These are phyloP conservation scores for Globisporangium takayamanum DNA, from an alignment of 352 stramenopile species.

Conservation along the genomic window DNA sequence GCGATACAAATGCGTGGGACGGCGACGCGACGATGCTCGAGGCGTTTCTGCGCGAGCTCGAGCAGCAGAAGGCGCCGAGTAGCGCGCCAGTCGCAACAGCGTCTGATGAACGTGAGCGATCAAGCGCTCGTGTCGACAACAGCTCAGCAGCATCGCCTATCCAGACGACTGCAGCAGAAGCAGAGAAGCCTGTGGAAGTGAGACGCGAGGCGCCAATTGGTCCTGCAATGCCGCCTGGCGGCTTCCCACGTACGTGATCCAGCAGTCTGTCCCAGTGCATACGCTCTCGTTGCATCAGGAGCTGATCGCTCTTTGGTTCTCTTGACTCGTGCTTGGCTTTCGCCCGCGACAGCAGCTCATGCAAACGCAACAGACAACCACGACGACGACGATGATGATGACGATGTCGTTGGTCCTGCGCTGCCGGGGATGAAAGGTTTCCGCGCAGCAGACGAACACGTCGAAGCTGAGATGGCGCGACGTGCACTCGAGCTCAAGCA, in stretches of 20 bases:
- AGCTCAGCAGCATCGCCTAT: no score
- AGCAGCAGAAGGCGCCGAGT: conserved; percentile 27
- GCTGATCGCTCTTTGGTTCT: neutral
- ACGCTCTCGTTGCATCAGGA: neutral
- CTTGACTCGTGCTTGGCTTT: neutral
- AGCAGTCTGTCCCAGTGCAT: no score
- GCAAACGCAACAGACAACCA: neutral
- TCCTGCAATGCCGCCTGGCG: conserved; percentile 34
- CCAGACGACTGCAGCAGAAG: neutral
- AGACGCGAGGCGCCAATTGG: conserved; percentile 37
- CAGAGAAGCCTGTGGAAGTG: neutral
- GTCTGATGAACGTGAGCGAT: conserved; percentile 1
- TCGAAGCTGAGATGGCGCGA: conserved; percentile 68
- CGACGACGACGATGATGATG: conserved; percentile 38
- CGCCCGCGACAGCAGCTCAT: neutral
- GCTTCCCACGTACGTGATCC: neutral
- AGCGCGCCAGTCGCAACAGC: conserved; percentile 2
- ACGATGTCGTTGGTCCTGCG: conserved; percentile 52
- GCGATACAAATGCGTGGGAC: conserved; percentile 3
- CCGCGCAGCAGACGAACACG: conserved; percentile 50
- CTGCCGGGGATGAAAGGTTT: conserved; percentile 78
- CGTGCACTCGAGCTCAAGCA: conserved; percentile 51
- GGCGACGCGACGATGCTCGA: conserved; percentile 36
- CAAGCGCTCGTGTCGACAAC: neutral
- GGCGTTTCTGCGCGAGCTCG: conserved; percentile 36